Conservation (phyloP, 208 protist genomes). For the Phytomonas sp. region DNA sequence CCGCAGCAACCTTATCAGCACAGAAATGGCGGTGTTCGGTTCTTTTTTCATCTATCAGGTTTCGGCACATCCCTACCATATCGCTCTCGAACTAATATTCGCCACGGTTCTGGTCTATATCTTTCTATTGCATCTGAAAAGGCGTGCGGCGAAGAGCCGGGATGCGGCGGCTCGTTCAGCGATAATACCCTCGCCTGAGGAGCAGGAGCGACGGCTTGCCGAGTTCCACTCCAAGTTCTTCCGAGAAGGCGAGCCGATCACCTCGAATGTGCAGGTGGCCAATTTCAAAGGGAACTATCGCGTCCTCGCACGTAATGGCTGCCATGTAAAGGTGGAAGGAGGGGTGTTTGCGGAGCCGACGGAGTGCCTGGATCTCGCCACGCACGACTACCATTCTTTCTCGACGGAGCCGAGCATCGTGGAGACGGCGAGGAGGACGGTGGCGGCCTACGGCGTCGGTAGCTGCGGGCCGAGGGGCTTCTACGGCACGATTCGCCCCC, state of each 20-base stretch:
- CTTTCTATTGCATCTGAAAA: slow-evolving; percentile 21
- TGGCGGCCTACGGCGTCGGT: slow-evolving; percentile 94
- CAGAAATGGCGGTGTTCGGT: slow-evolving; percentile 10
- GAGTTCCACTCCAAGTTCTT: slow-evolving; percentile 58
- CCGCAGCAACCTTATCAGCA: background rate
- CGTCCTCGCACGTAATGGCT: slow-evolving; percentile 42
- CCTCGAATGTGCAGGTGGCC: slow-evolving; percentile 35
- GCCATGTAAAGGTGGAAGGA: slow-evolving; percentile 45
- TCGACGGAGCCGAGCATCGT: slow-evolving; percentile 75
- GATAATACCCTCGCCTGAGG: slow-evolving; percentile 58
- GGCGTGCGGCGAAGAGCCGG: slow-evolving; percentile 9
- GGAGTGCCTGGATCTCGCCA: slow-evolving; percentile 85
- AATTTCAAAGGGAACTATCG: slow-evolving; percentile 32
- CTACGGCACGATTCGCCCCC: slow-evolving; percentile 96
- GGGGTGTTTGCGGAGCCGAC: slow-evolving; percentile 16
- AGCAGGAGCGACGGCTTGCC: slow-evolving; percentile 69
- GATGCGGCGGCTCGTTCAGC: slow-evolving; percentile 14
- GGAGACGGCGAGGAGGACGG: slow-evolving; percentile 65
- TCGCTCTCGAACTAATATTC: slow-evolving; percentile 60
- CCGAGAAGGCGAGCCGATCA: slow-evolving; percentile 24
- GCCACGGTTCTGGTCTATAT: slow-evolving; percentile 33
- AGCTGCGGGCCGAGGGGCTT: slow-evolving; percentile 97
- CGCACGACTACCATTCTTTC: slow-evolving; percentile 92
- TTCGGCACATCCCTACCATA: slow-evolving; percentile 49
- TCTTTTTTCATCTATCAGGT: slow-evolving; percentile 26